Evolutionary conservation across 495 filamentous ascomycete genomes (phyloP).

Genomic region (Trypethelium eluteriae): DNA sequence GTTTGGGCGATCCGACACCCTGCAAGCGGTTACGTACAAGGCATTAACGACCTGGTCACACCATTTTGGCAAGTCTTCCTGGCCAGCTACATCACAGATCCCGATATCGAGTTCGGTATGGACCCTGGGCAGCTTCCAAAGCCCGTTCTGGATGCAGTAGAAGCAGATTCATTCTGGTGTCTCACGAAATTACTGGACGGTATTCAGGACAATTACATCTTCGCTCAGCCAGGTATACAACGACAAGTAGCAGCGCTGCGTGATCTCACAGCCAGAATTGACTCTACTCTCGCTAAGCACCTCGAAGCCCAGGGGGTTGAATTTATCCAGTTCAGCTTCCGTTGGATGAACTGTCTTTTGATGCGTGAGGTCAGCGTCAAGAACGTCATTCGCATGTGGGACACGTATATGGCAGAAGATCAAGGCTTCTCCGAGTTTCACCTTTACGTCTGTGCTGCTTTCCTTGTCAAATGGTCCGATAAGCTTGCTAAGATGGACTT

Average conservation of each 20-base stretch:
- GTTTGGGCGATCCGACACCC: slow-evolving; percentile 97
- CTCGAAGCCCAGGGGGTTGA: slow-evolving; percentile 85
- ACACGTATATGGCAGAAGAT: slow-evolving; percentile 98
- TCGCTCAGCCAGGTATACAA: slow-evolving; percentile 92
- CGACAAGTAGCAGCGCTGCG: slow-evolving; percentile 80
- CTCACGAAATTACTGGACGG: slow-evolving; percentile 92
- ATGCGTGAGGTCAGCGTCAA: slow-evolving; percentile 95
- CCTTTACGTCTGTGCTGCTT: slow-evolving; percentile 95
- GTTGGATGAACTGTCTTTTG: slow-evolving; percentile 98
- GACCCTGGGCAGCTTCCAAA: slow-evolving; percentile 89
- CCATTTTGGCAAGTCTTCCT: slow-evolving; percentile 98
- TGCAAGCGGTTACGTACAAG: slow-evolving; percentile 94
- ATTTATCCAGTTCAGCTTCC: slow-evolving; percentile 98
- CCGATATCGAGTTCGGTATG: slow-evolving; percentile 89
- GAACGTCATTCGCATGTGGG: slow-evolving; percentile 98
- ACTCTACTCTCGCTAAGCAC: slow-evolving; percentile 75
- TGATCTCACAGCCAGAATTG: slow-evolving; percentile 85
- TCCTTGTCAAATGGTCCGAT: slow-evolving; percentile 97
- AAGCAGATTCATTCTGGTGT: slow-evolving; percentile 98
- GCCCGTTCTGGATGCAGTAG: slow-evolving; percentile 88
- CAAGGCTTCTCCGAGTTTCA: slow-evolving; percentile 98
- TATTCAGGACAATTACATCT: slow-evolving; percentile 98
- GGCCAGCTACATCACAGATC: slow-evolving; percentile 84
- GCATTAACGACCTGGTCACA: slow-evolving; percentile 95
- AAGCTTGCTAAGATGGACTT: slow-evolving; percentile 93